Percentiles rank a stretch among this genome's conserved stretches.
Conservation (phyloP, 2,329 filamentous ascomycete genomes). For the Claviceps sp. region DNA sequence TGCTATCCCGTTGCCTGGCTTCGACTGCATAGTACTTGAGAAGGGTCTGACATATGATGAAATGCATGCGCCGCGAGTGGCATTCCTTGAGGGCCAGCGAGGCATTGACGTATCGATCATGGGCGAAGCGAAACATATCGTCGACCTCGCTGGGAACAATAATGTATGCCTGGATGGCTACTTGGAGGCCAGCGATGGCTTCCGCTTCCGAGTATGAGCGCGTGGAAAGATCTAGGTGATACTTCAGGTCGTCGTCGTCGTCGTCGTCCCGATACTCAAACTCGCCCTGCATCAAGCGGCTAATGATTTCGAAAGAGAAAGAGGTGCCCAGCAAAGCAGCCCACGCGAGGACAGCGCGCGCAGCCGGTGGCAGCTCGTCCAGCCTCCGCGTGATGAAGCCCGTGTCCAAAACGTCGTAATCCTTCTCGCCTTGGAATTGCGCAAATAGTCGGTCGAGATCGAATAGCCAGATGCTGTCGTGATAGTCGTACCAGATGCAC, state of each 20-base stretch:
- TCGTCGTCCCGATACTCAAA: constrained; percentile 45
- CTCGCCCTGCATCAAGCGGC: constrained; percentile 61
- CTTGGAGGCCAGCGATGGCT: constrained; percentile 66
- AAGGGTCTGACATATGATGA: constrained; percentile 70
- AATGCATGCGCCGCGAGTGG: constrained; percentile 72
- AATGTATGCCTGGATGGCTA: constrained; percentile 66
- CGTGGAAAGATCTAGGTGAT: constrained; percentile 11
- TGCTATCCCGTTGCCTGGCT: constrained; percentile 52
- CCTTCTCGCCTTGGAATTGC: constrained; percentile 66
- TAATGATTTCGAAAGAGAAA: constrained; percentile 74
- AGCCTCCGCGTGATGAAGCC: constrained; percentile 72
- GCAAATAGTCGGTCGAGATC: constrained; percentile 77
- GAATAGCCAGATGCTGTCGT: constrained; percentile 68
- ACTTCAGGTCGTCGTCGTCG: constrained; percentile 28
- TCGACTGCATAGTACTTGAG: constrained; percentile 56
- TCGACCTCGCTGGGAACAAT: constrained; percentile 72
- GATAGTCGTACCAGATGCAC: constrained; percentile 86
- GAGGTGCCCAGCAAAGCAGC: constrained; percentile 67
- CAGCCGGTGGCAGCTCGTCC: constrained; percentile 57
- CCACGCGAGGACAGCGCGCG: constrained; percentile 76
- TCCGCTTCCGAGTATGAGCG: constrained; percentile 47
- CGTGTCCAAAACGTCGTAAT: constrained; percentile 67
- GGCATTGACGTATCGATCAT: constrained; percentile 75
- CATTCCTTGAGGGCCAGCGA: constrained; percentile 57
- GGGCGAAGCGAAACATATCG: constrained; percentile 75